phyloP scores from a whole-genome alignment of 2,329 filamentous ascomycete genomes.

The Niveomyces coronatus region DNA sequence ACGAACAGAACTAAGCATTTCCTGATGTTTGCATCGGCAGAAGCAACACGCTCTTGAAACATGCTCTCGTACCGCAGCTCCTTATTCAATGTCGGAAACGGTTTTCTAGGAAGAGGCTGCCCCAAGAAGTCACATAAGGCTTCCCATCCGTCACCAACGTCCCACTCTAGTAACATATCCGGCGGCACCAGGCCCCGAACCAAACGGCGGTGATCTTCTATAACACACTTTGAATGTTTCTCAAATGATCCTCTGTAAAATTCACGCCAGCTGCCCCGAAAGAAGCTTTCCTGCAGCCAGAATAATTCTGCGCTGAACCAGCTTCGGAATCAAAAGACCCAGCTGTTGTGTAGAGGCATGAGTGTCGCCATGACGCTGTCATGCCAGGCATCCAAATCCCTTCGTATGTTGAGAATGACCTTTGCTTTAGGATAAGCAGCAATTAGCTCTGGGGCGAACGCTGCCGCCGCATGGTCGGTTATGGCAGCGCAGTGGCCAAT shows the following conservation, averaged over 20 bases:
- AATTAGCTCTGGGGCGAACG: slow-evolving; percentile 33
- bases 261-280: too few relatives aligned
- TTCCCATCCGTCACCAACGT: slow-evolving; percentile 23
- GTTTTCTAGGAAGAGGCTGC: slow-evolving; percentile 17
- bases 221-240: too few relatives aligned
- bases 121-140: slow-evolving; percentile 24
- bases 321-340: too few relatives aligned
- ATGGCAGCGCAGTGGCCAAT: slow-evolving; percentile 24
- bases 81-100: slow-evolving; percentile 10
- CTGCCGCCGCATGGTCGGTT: slow-evolving; percentile 29
- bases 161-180: slow-evolving; percentile 18
- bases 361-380: slow-evolving; percentile 20
- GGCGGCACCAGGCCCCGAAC: slow-evolving; percentile 19
- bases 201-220: slow-evolving; percentile 22
- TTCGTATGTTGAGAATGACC: slow-evolving; percentile 31
- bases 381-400: slow-evolving; percentile 32
- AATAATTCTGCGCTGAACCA: too few relatives aligned
- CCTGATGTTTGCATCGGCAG: too few relatives aligned
- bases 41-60: too few relatives aligned
- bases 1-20: too few relatives aligned
- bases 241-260: too few relatives aligned
- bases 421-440: slow-evolving; percentile 38
- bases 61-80: too few relatives aligned
- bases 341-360: too few relatives aligned
- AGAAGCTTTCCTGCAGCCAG: too few relatives aligned